Evolutionary conservation across 1,284 basidiomycete species (phyloP).

Genomic region (Sporisorium scitamineum): DNA sequence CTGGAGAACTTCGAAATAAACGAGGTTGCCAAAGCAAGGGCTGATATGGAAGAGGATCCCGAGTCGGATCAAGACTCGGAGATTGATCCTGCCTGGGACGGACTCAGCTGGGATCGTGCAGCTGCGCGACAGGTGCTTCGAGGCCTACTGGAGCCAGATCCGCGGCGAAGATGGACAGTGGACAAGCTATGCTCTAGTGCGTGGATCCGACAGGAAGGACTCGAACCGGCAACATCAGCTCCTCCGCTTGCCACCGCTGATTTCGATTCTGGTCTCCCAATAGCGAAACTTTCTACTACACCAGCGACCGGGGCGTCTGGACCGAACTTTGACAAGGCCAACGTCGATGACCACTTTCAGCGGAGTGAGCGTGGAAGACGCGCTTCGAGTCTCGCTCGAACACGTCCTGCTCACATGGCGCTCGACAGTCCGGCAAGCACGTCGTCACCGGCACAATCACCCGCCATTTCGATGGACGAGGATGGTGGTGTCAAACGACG

Average conservation of each 20-base stretch:
- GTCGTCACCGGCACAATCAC: conserved; percentile 21
- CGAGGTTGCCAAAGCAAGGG: conserved; percentile 43
- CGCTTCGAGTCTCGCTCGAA: conserved; percentile 44
- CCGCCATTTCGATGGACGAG: conserved; percentile 20
- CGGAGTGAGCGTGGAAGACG: conserved; percentile 27
- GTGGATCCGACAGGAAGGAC: conserved; percentile 39
- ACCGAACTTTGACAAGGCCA: conserved; percentile 20
- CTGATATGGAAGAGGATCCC: conserved; percentile 52
- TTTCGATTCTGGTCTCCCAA: neutral
- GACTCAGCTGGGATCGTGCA: conserved; percentile 54
- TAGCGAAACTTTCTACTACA: neutral
- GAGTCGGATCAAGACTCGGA: conserved; percentile 55
- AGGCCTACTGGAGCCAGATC: conserved; percentile 58
- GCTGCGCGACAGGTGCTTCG: conserved; percentile 53
- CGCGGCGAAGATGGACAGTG: conserved; percentile 59
- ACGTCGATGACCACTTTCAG: conserved; percentile 19
- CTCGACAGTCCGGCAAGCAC: conserved; percentile 22
- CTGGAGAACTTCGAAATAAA: conserved; percentile 51
- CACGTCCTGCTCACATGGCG: conserved; percentile 23
- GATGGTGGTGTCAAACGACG: conserved; percentile 17
- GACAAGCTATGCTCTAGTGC: conserved; percentile 34
- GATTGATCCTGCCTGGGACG: conserved; percentile 54
- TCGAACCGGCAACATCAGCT: conserved; percentile 2
- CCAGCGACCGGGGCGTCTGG: neutral
- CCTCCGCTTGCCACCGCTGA: neutral